phyloP scores from a whole-genome alignment of 306 rosid genomes.

The Sicyos edulis region DNA sequence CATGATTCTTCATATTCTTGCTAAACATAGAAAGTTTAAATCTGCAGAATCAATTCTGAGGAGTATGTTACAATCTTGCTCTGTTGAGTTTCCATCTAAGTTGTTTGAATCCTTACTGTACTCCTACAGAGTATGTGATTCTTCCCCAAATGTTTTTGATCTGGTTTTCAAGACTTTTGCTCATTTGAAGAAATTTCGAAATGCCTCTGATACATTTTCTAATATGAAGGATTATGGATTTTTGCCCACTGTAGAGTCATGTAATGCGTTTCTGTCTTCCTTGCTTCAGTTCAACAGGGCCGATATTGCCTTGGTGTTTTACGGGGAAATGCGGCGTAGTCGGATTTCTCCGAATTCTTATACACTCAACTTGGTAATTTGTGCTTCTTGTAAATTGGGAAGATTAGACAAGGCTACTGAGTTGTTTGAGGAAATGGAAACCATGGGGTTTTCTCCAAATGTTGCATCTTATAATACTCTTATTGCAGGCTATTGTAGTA shows the following conservation, averaged over 20 bases:
- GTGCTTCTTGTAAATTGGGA: conserved; percentile 57
- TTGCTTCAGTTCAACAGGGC: conserved; percentile 49
- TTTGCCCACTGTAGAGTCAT: conserved; percentile 59
- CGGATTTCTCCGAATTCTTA: conserved; percentile 51
- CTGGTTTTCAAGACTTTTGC: conserved; percentile 72
- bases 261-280: conserved; percentile 66
- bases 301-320: conserved; percentile 45
- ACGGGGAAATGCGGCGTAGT: conserved; percentile 39
- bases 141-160: conserved; percentile 66
- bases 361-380: conserved; percentile 65
- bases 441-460: conserved; percentile 60
- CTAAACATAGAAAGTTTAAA: conserved; percentile 55
- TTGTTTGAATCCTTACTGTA: conserved; percentile 51
- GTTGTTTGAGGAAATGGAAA: conserved; percentile 49
- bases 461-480: conserved; percentile 55
- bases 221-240: conserved; percentile 71
- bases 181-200: conserved; percentile 50
- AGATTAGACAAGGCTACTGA: conserved; percentile 49
- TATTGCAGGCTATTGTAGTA: conserved; percentile 65
- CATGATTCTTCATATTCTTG: conserved; percentile 57
- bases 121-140: conserved; percentile 51
- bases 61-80: conserved; percentile 27
- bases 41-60: conserved; percentile 46
- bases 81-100: conserved; percentile 36
- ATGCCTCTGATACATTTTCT: conserved; percentile 47